These are phyloP conservation scores for Isochrysis galbana DNA, from an alignment of 78 protist genomes.

Conservation along the genomic window DNA sequence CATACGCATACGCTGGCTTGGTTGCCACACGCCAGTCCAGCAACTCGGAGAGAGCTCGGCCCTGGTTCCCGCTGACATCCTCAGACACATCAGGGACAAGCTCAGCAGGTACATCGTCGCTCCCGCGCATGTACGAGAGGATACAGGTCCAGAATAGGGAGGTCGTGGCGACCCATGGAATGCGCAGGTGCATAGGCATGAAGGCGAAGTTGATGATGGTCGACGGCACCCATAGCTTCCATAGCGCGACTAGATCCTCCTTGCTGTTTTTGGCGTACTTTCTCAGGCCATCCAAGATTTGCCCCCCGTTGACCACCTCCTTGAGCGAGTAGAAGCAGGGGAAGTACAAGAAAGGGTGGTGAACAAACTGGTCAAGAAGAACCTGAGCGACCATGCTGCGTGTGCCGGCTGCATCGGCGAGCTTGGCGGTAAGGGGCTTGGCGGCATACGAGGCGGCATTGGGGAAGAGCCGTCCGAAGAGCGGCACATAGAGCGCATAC, in stretches of 20 bases:
- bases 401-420: background rate
- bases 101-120: background rate
- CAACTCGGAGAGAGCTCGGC: no score
- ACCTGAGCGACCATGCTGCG: background rate
- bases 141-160: constrained; percentile 41
- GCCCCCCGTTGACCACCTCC: background rate
- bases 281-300: background rate
- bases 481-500: constrained; percentile 26
- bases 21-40: no score
- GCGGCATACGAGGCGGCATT: constrained; percentile 30
- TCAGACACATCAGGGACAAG: background rate
- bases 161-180: constrained; percentile 45
- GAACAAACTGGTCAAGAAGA: constrained; percentile 37
- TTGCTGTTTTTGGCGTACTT: background rate
- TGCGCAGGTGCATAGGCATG: constrained; percentile 40
- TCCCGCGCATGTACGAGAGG: constrained; percentile 22
- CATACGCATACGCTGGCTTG: no score
- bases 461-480: constrained; percentile 42
- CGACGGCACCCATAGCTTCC: constrained; percentile 49
- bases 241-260: constrained; percentile 34
- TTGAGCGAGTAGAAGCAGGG: constrained; percentile 36
- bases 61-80: background rate
- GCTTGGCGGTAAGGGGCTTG: background rate
- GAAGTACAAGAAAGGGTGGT: constrained; percentile 39
- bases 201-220: constrained; percentile 36